These are phyloP conservation scores for Pythium pectinolyticum DNA, from an alignment of 352 stramenopile genomes.

Conservation along the genomic window DNA sequence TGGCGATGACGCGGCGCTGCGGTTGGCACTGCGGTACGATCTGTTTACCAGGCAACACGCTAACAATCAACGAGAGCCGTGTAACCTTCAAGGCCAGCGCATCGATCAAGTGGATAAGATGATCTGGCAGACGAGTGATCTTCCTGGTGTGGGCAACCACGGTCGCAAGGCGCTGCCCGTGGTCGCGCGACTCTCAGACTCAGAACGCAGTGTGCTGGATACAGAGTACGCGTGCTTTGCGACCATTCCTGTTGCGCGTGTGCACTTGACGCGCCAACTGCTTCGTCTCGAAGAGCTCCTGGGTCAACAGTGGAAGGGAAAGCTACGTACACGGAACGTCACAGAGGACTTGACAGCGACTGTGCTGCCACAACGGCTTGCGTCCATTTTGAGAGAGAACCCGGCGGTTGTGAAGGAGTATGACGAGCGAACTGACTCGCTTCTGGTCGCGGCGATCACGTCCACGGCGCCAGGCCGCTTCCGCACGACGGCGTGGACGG, in stretches of 20 bases:
- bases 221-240: conserved; percentile 57
- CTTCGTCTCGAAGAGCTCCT: conserved; percentile 60
- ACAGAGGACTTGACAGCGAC: conserved; percentile 36
- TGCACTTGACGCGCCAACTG: conserved; percentile 63
- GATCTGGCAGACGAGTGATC: conserved; percentile 58
- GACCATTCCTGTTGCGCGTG: conserved; percentile 27
- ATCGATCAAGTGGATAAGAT: conserved; percentile 55
- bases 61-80: conserved; percentile 23
- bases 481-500: conserved; percentile 45
- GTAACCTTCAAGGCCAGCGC: conserved; percentile 25
- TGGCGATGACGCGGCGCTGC: conserved; percentile 38
- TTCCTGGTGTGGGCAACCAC: conserved; percentile 67
- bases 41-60: conserved; percentile 18
- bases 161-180: conserved; percentile 62
- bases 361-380: conserved; percentile 65
- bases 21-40: conserved; percentile 36
- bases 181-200: conserved; percentile 30
- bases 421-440: conserved; percentile 51
- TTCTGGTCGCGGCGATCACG: conserved; percentile 49
- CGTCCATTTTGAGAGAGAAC: conserved; percentile 42
- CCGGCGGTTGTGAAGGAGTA: conserved; percentile 48
- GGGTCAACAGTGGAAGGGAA: conserved; percentile 46
- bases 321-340: conserved; percentile 46
- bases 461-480: conserved; percentile 55
- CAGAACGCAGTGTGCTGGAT: conserved; percentile 53